These are phyloP conservation scores for Echeveria elegans DNA, from an alignment of 164 flowering plant species.

Conservation along the genomic window DNA sequence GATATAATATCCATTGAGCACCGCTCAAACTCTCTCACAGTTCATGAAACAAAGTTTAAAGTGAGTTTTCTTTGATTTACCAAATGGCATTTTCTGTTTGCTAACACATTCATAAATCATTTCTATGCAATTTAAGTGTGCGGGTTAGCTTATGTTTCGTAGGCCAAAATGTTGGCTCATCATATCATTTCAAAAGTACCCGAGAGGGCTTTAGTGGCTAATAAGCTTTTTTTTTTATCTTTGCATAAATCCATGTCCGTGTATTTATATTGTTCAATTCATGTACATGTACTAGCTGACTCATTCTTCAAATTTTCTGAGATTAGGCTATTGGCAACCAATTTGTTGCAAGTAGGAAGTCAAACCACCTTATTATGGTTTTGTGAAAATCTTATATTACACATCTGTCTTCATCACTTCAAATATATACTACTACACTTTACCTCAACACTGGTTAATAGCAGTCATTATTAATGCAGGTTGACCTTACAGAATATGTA, in stretches of 20 bases:
- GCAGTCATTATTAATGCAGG: conserved; percentile 34
- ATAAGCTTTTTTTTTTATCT: background rate
- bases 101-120: background rate
- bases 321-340: background rate
- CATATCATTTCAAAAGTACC: background rate
- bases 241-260: background rate
- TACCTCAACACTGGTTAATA: background rate
- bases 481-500: conserved; percentile 82
- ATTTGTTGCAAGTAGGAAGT: no score
- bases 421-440: background rate
- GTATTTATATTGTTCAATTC: no score
- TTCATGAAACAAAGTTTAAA: conserved; percentile 9
- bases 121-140: background rate
- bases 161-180: background rate
- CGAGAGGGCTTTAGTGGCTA: background rate
- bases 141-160: background rate
- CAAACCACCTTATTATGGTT: no score
- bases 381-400: no score
- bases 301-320: background rate
- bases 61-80: background rate
- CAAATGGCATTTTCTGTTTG: background rate
- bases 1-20: conserved; percentile 8
- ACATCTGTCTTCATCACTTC: background rate
- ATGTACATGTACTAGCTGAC: background rate
- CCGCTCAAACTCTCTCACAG: conserved; percentile 4